A percentile compares a stretch with the other conserved stretches of the same genome.
Evolutionary conservation across 495 filamentous ascomycete genomes (phyloP).

Genomic region (Cryomyces antarcticus): DNA sequence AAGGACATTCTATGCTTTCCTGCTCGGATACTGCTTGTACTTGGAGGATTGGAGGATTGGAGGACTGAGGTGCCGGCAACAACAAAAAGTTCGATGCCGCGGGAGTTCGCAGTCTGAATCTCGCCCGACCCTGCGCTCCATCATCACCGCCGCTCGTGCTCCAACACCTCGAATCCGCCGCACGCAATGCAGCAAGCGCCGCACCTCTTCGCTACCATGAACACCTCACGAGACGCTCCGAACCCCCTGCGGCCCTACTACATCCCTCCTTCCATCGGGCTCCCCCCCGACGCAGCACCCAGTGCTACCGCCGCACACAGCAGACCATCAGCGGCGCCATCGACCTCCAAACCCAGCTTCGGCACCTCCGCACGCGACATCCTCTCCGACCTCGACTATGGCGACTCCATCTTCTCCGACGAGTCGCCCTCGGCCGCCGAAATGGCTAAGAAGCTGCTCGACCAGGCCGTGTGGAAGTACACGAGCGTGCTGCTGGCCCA

Average conservation of each 20-base stretch:
- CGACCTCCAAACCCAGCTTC: constrained; percentile 24
- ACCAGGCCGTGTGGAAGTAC: constrained; percentile 75
- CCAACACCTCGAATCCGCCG: background rate
- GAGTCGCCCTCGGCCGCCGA: constrained; percentile 51
- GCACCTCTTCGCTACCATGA: constrained; percentile 5
- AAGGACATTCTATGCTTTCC: too few species aligned
- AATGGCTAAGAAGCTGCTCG: constrained; percentile 47
- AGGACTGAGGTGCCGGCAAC: too few species aligned
- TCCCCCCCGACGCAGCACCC: constrained; percentile 11
- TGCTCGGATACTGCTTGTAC: too few species aligned
- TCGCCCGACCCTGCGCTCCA: too few species aligned
- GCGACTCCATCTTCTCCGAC: constrained; percentile 55
- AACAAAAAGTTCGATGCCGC: background rate
- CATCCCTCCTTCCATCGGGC: constrained; percentile 60
- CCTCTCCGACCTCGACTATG: constrained; percentile 73
- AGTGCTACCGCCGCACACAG: constrained; percentile 4
- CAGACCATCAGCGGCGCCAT: constrained; percentile 2
- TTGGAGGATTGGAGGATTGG: too few species aligned
- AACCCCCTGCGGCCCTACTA: constrained; percentile 95
- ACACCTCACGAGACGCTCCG: constrained; percentile 34
- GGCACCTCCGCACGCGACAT: constrained; percentile 65
- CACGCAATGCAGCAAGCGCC: background rate
- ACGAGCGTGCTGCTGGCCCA: constrained; percentile 66
- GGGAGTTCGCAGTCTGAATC: too few species aligned
- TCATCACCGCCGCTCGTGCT: background rate